Evolutionary conservation across 495 filamentous ascomycete genomes (phyloP).

Genomic region (Xylaria telfairii): DNA sequence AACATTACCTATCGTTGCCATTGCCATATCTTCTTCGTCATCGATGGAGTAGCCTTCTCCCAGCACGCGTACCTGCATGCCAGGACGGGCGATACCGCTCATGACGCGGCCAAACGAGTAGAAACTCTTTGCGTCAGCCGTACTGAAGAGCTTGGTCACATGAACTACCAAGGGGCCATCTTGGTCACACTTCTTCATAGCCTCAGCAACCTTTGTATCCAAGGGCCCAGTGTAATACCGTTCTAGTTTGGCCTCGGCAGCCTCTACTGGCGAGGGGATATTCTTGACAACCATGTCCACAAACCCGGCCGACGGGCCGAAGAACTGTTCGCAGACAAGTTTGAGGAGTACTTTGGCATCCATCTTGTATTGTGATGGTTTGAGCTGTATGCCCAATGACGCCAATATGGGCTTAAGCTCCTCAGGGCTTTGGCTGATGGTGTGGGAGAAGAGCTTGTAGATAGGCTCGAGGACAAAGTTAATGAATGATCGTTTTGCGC

Average conservation of each 20-base stretch:
- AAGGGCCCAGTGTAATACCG: conserved; percentile 93
- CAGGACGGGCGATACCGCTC: conserved; percentile 87
- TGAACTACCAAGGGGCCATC: conserved; percentile 91
- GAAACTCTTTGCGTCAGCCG: conserved; percentile 84
- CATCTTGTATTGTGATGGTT: conserved; percentile 87
- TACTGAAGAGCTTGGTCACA: conserved; percentile 91
- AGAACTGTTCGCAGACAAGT: conserved; percentile 93
- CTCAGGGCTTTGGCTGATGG: conserved; percentile 87
- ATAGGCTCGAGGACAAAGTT: conserved; percentile 95
- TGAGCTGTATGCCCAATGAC: conserved; percentile 81
- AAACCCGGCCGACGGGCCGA: conserved; percentile 86
- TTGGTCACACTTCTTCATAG: conserved; percentile 82
- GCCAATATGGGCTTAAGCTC: conserved; percentile 82
- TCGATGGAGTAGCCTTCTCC: conserved; percentile 96
- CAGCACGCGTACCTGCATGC: conserved; percentile 84
- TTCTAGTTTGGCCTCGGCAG: conserved; percentile 75
- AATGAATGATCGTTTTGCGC: conserved; percentile 85
- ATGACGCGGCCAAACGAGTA: conserved; percentile 89
- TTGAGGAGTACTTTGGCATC: conserved; percentile 89
- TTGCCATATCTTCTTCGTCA: conserved; percentile 96
- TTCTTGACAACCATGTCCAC: conserved; percentile 95
- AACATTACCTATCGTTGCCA: conserved; percentile 85
- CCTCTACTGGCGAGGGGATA: conserved; percentile 84
- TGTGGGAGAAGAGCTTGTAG: conserved; percentile 97
- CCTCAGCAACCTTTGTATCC: conserved; percentile 81